Conservation (phyloP, 192 early-diverging fungal genomes). For the Powellomyces hirtus region DNA sequence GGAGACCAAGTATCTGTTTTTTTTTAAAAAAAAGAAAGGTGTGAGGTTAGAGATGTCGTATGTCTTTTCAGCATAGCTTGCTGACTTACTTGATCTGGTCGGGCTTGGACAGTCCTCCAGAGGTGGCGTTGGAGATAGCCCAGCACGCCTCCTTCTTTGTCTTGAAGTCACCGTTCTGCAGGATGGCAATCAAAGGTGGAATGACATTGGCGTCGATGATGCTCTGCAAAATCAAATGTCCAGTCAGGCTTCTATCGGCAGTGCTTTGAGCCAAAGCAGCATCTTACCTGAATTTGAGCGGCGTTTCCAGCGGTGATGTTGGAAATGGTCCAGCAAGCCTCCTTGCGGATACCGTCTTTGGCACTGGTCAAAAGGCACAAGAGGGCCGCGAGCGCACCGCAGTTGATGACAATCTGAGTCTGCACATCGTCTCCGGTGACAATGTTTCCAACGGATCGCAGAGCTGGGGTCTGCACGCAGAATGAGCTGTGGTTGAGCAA, state of each 20-base stretch:
- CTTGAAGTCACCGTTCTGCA: slow-evolving; percentile 91
- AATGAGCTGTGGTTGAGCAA: slow-evolving; percentile 79
- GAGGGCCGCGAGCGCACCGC: slow-evolving; percentile 80
- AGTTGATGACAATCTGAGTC: slow-evolving; percentile 94
- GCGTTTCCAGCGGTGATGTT: slow-evolving; percentile 98
- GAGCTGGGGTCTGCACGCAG: slow-evolving; percentile 92
- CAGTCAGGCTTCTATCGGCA: slow-evolving; percentile 63
- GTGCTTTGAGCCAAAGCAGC: slow-evolving; percentile 88
- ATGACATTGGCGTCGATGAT: slow-evolving; percentile 95
- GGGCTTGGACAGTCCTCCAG: slow-evolving; percentile 82
- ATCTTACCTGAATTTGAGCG: slow-evolving; percentile 71
- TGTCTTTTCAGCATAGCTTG: not conserved
- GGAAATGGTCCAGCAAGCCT: slow-evolving; percentile 99
- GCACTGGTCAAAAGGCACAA: slow-evolving; percentile 77
- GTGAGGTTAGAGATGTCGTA: not conserved
- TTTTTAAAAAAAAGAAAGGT: not conserved
- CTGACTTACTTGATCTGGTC: slow-evolving; percentile 80
- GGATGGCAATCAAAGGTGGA: slow-evolving; percentile 83
- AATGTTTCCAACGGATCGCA: slow-evolving; percentile 97
- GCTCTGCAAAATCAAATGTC: slow-evolving; percentile 47
- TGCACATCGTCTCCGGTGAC: slow-evolving; percentile 98
- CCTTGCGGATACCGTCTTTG: slow-evolving; percentile 96
- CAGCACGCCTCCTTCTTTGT: slow-evolving; percentile 99
- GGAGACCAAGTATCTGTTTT: slow-evolving; percentile 68
- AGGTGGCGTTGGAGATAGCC: slow-evolving; percentile 98